Base-by-base conservation (phyloP, 2,329 filamentous ascomycete species). In the Trichoderma pleuroti region DNA sequence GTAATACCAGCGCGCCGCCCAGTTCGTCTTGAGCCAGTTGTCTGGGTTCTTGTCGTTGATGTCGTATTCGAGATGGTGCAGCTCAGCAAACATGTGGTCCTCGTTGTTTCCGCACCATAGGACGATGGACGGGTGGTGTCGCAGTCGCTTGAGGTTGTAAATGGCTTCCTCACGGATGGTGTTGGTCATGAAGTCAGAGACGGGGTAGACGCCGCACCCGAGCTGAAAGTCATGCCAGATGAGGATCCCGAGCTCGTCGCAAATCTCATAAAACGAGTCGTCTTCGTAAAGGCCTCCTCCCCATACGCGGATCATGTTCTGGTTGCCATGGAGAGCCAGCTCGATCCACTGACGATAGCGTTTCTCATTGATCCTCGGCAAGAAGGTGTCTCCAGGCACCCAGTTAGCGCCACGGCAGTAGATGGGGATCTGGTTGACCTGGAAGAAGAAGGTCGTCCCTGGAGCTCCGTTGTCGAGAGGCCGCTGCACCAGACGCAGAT, bases 71-170 rank as follows among this genome's bases (percentile, higher is more conserved):
- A 68, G 66, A 34, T 68, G 54, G n/a, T 68, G 66, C 21, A 68
- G 26, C 39, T 68, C 66, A 5, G 66, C 66, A 24, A 68, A 68
- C 66, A 68, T 68, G 28, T 68, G 57, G 76, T 82, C 92, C 78
- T 94, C 92, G 75, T 94, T 94, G 78, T 93, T 94, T 4, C 92
- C 92, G 16, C 90, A 91, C 81, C 89, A 94, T 62, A 94, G 87
- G n/a, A 91, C 88, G 71, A 95, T 86, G 0, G 87, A 92, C 1
- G 92, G 85, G 72, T 89, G 87, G 69, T 86, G 83, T 57, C 86
- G 81, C 34, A 90, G 76, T 10, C 86, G 80, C 63, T 84, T 84
- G 61, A 92, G 83, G 75, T 92, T 91, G 68, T 88, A 85, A 46
- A 84, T 82, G 60, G 87, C 88, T 77, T 91, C 90, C 32, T 81